Conservation (phyloP, 2,329 filamentous ascomycete species). For the Fusarium sp. region DNA sequence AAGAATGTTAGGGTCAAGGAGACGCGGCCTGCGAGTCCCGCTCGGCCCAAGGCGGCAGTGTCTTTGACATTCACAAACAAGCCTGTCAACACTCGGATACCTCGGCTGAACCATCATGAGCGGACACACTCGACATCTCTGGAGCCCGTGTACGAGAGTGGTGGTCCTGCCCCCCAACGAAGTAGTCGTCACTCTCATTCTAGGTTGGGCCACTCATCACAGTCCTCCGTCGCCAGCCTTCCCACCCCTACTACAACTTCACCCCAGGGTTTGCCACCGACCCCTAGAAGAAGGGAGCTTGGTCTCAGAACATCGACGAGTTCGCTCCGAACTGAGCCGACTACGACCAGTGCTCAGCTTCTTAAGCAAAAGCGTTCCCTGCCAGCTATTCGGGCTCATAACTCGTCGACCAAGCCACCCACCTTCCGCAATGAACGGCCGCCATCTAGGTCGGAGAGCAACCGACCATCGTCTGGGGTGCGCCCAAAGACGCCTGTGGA, state of each 20-base stretch:
- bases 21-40: constrained; percentile 75
- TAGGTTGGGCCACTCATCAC: constrained; percentile 75
- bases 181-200: constrained; percentile 72
- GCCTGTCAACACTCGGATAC: constrained; percentile 76
- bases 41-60: constrained; percentile 79
- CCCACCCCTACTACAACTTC: constrained; percentile 71
- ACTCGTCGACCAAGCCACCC: constrained; percentile 64
- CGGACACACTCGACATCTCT: constrained; percentile 77
- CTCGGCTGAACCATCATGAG: constrained; percentile 79
- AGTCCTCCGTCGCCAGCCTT: constrained; percentile 76
- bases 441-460: constrained; percentile 67
- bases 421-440: constrained; percentile 67
- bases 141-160: constrained; percentile 94
- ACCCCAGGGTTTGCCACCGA: constrained; percentile 65
- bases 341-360: constrained; percentile 75
- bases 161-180: constrained; percentile 74
- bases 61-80: constrained; percentile 94
- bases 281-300: constrained; percentile 72
- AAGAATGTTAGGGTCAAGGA: constrained; percentile 92
- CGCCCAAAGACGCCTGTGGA: constrained; percentile 81
- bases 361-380: constrained; percentile 75
- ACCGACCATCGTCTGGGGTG: constrained; percentile 63
- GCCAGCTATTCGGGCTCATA: constrained; percentile 67
- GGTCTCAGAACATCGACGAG: constrained; percentile 65
- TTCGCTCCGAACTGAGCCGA: constrained; percentile 69